phyloP scores from a whole-genome alignment of 768 basidiomycete species.

The Boletus coccyginus region DNA sequence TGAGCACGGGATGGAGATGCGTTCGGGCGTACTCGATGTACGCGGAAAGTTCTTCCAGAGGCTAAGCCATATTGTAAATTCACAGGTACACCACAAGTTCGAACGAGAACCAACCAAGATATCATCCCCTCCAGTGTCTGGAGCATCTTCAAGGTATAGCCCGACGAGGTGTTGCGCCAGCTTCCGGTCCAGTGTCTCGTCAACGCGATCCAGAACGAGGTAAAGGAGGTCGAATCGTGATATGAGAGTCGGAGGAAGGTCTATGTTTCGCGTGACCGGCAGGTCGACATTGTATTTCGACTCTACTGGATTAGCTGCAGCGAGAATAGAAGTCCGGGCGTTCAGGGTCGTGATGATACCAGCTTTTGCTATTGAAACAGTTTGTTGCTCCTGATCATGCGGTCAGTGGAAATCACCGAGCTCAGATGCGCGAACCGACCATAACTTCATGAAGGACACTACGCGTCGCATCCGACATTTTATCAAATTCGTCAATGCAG shows the following conservation, averaged over 20 bases:
- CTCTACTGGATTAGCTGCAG: conserved; percentile 95
- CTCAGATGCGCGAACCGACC: conserved; percentile 44
- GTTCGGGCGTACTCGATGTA: conserved; percentile 93
- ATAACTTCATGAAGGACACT: conserved; percentile 99
- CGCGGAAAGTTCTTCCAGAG: conserved; percentile 84
- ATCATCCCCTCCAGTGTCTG: conserved; percentile 56
- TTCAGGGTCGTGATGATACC: conserved; percentile 99
- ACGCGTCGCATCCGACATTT: conserved; percentile 97
- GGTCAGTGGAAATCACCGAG: background rate
- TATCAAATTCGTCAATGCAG: conserved; percentile 99
- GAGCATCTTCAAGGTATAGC: conserved; percentile 90
- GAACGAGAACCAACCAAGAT: conserved; percentile 58
- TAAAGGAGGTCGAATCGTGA: conserved; percentile 97
- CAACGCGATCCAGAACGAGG: conserved; percentile 91
- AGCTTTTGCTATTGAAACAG: conserved; percentile 97
- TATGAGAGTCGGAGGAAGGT: conserved; percentile 95
- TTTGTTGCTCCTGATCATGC: conserved; percentile 90
- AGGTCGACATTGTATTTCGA: conserved; percentile 91
- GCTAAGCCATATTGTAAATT: conserved; percentile 44
- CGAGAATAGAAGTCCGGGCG: conserved; percentile 95
- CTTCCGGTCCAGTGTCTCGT: conserved; percentile 80
- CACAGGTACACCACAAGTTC: background rate
- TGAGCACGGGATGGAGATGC: conserved; percentile 81
- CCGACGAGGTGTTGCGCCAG: conserved; percentile 92
- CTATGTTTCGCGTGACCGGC: conserved; percentile 94